A percentile compares a stretch with the other conserved stretches of the same genome.
Evolutionary conservation across 116 monocot species (phyloP).

Genomic region (Trichopus zeylanicus): DNA sequence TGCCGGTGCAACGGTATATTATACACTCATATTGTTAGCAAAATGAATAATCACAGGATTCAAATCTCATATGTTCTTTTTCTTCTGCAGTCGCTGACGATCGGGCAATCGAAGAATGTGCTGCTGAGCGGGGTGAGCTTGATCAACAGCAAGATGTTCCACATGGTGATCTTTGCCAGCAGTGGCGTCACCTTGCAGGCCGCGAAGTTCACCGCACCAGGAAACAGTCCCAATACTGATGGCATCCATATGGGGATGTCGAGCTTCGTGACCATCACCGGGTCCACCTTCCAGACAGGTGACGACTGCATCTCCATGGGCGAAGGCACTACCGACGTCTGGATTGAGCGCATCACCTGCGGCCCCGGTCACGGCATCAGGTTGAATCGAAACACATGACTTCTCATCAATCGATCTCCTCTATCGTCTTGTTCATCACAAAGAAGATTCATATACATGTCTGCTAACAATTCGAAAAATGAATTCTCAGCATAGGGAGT

Average conservation of each 20-base stretch:
- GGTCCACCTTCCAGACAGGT: constrained; percentile 20
- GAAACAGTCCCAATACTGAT: constrained; percentile 49
- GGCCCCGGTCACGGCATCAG: constrained; percentile 62
- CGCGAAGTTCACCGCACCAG: constrained; percentile 28
- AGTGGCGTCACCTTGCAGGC: constrained; percentile 16
- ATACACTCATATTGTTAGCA: not conserved
- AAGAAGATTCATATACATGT: not conserved
- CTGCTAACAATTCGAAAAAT: not conserved
- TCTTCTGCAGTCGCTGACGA: constrained; percentile 21
- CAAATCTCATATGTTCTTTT: too few species aligned
- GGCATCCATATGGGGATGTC: constrained; percentile 44
- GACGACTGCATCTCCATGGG: constrained; percentile 55
- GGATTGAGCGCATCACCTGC: constrained; percentile 23
- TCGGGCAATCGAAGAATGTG: constrained; percentile 17
- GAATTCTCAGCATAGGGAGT: constrained; percentile 55
- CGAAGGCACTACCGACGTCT: constrained; percentile 17
- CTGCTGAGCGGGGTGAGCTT: constrained; percentile 18
- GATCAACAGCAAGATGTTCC: constrained; percentile 30
- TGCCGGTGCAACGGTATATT: constrained; percentile 2
- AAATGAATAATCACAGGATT: too few species aligned
- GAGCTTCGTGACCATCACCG: constrained; percentile 12
- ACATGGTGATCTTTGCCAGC: constrained; percentile 19
- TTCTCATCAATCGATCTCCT: not conserved
- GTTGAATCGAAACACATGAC: not conserved
- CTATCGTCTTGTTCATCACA: not conserved